Conservation (phyloP, 1,284 basidiomycete species). For the Boletus sp. region DNA sequence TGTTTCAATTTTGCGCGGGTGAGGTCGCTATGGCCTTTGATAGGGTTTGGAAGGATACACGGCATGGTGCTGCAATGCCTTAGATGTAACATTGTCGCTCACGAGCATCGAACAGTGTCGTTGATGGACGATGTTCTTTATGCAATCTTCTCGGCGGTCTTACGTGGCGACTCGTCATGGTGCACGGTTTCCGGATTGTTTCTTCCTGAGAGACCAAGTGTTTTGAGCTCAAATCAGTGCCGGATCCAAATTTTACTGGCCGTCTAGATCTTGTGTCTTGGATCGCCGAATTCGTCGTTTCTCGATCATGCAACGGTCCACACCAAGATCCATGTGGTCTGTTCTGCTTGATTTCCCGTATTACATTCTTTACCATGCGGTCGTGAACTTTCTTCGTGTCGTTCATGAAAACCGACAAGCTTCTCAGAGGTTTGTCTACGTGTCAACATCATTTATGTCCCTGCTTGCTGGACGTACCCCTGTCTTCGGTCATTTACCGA, state of each 20-base stretch:
- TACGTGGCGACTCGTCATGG: too few relatives aligned
- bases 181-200: background rate
- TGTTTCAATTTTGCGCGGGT: background rate
- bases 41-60: background rate
- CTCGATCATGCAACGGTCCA: background rate
- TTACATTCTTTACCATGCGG: constrained; percentile 7
- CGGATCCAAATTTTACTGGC: background rate
- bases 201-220: background rate
- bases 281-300: background rate
- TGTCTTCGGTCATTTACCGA: constrained; percentile 11
- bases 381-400: constrained; percentile 1
- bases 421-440: constrained; percentile 5
- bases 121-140: background rate
- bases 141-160: background rate
- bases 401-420: background rate
- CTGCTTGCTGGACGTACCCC: background rate
- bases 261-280: background rate
- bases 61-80: background rate
- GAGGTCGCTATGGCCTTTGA: background rate
- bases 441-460: background rate
- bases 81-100: background rate
- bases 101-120: background rate
- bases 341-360: background rate
- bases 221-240: background rate
- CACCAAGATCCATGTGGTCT: constrained; percentile 2